Base-by-base conservation (phyloP, 202 grass and related monocot species). In the Panicum virgatum region DNA sequence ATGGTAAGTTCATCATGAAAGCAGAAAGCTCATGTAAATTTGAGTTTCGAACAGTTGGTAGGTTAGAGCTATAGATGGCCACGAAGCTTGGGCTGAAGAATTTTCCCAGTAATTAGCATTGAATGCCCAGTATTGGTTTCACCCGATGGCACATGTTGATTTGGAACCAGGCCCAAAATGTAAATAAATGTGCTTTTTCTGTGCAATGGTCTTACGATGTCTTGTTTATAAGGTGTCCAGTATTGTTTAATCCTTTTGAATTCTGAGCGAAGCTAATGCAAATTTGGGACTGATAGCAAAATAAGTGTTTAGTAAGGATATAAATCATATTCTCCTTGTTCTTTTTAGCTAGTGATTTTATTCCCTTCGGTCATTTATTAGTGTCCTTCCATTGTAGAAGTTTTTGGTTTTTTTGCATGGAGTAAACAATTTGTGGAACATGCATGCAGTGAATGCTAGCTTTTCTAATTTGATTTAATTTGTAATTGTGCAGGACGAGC, bases 401-500 rank as follows among this genome's bases (percentile, higher is more conserved):
- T 83, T 44, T 43, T 45, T 38, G 3, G 3, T 16, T 51, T n/a
- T n/a, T 34, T 62, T 67, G 22, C 60, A 48, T 47, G 29, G 75
- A 79, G 18, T 50, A 51, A 62, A n/a, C 14, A 60, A 20, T 12
- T 12, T 16, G 39, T 16, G 8, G 27, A 27, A 29, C 12, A 52
- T 63, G 42, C 30, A 74, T 36, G 45, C n/a, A 38, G 47, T 42
- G 7, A 3, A 29, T 25, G 5, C 63, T 82, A 42, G 22, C 38
- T 68, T 46, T 60, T 46, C 43, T 80, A 48, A 42, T 26, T 84
- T 66, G 72, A 71, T 40, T 46, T 82, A 26, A 59, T 47, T 50
- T 34, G 37, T 61, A 39, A 78, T 69, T 78, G 80, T 84, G 4
- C 67, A 98, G 95, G 92, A 15, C 86, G 92, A 72, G 90, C 96